Percentiles rank a stretch among this genome's conserved stretches.
These are phyloP conservation scores for Exophiala oligosperma DNA, from an alignment of 2,329 filamentous ascomycete genomes.

Conservation along the genomic window DNA sequence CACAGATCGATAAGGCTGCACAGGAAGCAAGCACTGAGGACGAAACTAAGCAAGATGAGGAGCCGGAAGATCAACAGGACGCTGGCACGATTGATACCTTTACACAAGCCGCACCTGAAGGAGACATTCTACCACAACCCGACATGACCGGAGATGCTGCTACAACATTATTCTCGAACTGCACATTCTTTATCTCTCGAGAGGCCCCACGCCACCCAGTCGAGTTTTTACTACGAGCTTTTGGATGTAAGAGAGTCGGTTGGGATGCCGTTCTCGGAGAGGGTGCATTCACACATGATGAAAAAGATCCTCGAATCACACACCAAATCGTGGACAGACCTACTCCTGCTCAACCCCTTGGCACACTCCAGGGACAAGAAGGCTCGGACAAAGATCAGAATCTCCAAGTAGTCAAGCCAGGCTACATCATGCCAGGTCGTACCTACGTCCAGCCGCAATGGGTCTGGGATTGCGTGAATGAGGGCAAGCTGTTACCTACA, in stretches of 20 bases:
- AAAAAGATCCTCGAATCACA: constrained; percentile 84
- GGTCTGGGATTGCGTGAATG: constrained; percentile 97
- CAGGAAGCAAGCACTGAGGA: constrained; percentile 42
- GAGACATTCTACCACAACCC: constrained; percentile 84
- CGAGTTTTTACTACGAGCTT: constrained; percentile 89
- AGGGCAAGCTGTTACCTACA: constrained; percentile 80
- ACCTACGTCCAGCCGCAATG: constrained; percentile 96
- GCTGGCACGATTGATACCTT: constrained; percentile 78
- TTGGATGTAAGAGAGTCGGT: constrained; percentile 92
- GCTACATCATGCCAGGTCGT: constrained; percentile 81
- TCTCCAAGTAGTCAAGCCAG: constrained; percentile 44
- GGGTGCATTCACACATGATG: constrained; percentile 87
- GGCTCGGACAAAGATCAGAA: constrained; percentile 25
- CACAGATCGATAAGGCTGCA: constrained; percentile 61
- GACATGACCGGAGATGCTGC: constrained; percentile 64
- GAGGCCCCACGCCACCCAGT: constrained; percentile 88
- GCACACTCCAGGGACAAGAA: constrained; percentile 23
- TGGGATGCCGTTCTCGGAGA: constrained; percentile 92
- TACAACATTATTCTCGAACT: constrained; percentile 78
- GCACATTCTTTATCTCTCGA: constrained; percentile 88
- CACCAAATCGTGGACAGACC: constrained; percentile 96
- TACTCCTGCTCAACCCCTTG: constrained; percentile 51
- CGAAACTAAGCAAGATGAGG: constrained; percentile 44
- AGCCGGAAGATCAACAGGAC: constrained; percentile 42
- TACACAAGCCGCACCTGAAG: constrained; percentile 77